These are phyloP conservation scores for Ormosia semicastrata DNA, from an alignment of 306 rosid species.

Conservation along the genomic window DNA sequence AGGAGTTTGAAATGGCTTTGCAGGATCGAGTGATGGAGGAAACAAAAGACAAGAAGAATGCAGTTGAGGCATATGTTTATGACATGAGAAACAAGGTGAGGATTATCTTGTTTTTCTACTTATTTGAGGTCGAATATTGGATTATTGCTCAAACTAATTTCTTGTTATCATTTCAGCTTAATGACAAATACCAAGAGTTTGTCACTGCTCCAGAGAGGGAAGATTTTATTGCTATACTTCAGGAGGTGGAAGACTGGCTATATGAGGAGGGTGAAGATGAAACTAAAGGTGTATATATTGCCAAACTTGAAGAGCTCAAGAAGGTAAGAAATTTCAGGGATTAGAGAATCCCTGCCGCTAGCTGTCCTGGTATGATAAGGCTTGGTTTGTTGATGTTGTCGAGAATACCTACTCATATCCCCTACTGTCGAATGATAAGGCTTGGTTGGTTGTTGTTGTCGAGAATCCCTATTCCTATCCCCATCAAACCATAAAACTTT, in stretches of 20 bases:
- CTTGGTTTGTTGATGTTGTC: not conserved
- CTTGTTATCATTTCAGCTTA: constrained; percentile 50
- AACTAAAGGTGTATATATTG: constrained; percentile 87
- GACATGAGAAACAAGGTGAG: constrained; percentile 94
- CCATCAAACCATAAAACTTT: not conserved
- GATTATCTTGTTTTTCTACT: not conserved
- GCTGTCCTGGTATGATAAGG: not conserved
- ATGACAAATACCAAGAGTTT: constrained; percentile 75
- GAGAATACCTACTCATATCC: not conserved
- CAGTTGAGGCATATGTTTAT: constrained; percentile 92
- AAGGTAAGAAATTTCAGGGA: constrained; percentile 45
- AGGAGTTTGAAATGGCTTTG: constrained; percentile 95
- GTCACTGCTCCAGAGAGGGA: constrained; percentile 73
- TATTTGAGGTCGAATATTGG: not conserved
- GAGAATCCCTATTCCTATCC: not conserved
- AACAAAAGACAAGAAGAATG: constrained; percentile 93
- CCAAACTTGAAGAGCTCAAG: constrained; percentile 91
- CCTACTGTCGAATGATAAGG: not conserved
- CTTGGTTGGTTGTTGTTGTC: not conserved
- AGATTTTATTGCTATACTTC: constrained; percentile 58
- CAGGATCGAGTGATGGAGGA: constrained; percentile 98
- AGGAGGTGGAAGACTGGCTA: constrained; percentile 93
- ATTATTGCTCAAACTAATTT: not conserved
- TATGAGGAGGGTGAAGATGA: constrained; percentile 98
- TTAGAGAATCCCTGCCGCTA: not conserved